Conservation (phyloP, 2,329 filamentous ascomycete genomes). For the Diaporthe sp. region DNA sequence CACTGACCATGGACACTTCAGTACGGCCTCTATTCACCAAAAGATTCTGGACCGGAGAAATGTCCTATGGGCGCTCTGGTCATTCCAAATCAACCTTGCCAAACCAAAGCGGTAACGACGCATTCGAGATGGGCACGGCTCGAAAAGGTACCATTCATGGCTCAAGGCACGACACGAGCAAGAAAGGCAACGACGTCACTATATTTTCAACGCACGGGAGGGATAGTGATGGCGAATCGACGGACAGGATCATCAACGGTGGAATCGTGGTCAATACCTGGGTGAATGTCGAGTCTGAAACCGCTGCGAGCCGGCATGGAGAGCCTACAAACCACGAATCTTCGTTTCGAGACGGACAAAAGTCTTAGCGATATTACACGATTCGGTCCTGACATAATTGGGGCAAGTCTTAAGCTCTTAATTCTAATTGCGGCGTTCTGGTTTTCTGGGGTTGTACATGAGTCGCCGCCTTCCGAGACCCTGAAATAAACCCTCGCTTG, state of each 20-base stretch:
- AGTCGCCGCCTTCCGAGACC: neutral
- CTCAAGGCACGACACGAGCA: neutral
- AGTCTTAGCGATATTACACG: neutral
- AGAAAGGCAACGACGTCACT: constrained; percentile 20
- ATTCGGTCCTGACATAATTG: too few relatives aligned
- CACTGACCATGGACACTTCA: neutral
- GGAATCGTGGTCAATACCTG: constrained; percentile 22
- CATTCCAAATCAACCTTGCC: constrained; percentile 19
- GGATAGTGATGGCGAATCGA: constrained; percentile 22
- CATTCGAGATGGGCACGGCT: constrained; percentile 28
- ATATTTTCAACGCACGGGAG: constrained; percentile 19
- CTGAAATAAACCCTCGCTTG: neutral
- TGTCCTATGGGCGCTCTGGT: neutral
- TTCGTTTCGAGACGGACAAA: neutral
- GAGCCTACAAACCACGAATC: neutral
- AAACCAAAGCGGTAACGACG: constrained; percentile 23
- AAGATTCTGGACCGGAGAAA: constrained; percentile 31
- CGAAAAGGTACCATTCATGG: neutral
- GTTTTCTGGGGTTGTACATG: neutral
- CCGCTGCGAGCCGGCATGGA: neutral
- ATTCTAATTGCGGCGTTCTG: neutral
- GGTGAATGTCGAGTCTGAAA: constrained; percentile 17
- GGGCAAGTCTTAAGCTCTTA: neutral
- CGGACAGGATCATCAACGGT: constrained; percentile 10
- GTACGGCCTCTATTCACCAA: constrained; percentile 23